phyloP scores from a whole-genome alignment of 257 asterid genomes.

The Osmanthus fragrans region DNA sequence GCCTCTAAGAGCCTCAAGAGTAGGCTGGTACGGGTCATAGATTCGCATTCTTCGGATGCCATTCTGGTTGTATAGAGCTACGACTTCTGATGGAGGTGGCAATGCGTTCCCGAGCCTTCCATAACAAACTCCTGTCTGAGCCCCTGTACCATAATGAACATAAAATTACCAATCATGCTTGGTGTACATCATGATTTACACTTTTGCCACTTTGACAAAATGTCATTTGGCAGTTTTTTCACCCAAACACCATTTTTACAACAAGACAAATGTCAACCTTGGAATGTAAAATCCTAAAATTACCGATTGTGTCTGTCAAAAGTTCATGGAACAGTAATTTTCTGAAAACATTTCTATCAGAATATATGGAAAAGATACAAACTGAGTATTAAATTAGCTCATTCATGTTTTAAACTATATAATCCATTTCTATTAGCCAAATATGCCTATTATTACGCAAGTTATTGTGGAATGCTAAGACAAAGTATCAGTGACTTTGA shows the following conservation, averaged over 20 bases:
- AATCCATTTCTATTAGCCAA: not conserved
- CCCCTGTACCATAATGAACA: constrained; percentile 2
- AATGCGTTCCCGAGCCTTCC: constrained; percentile 18
- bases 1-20: constrained; percentile 16
- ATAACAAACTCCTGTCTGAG: constrained; percentile 21
- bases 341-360: not conserved
- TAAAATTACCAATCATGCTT: not conserved
- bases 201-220: no score
- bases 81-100: constrained; percentile 11
- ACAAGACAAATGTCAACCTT: no score
- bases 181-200: no score
- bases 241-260: no score
- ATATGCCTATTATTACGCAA: not conserved
- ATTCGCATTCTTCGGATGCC: constrained; percentile 16
- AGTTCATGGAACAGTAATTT: not conserved
- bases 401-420: not conserved
- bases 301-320: not conserved
- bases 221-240: no score
- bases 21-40: not conserved
- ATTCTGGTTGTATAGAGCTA: constrained; percentile 14
- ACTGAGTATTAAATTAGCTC: no score
- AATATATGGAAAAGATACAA: no score
- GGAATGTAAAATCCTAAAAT: not conserved
- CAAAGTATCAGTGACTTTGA: not conserved
- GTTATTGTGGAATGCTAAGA: not conserved